phyloP scores from a whole-genome alignment of 108 stramenopile genomes.

The Epipyxis sp. region DNA sequence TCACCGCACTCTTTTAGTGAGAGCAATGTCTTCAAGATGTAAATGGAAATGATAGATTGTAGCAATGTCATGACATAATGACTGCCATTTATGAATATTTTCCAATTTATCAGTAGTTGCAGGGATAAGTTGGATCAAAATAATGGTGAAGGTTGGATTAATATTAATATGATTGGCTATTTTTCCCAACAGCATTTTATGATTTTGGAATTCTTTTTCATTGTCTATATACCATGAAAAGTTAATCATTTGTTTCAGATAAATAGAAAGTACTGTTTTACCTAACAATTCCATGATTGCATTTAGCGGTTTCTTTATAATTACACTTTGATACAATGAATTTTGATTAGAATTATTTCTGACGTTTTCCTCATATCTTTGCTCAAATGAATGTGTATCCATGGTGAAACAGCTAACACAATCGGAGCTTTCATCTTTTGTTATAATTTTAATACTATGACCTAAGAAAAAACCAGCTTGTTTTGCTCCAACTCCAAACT shows the following conservation, averaged over 20 bases:
- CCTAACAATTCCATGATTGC: too few species aligned
- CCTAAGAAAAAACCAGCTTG: conserved; percentile 48
- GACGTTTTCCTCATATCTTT: too few species aligned
- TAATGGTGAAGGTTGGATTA: neutral
- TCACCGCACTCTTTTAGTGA: too few species aligned
- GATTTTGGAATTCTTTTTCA: neutral
- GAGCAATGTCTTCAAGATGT: too few species aligned
- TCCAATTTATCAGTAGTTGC: neutral
- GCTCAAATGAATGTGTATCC: conserved; percentile 28
- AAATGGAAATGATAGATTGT: conserved; percentile 23
- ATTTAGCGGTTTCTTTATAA: too few species aligned
- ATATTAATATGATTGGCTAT: neutral
- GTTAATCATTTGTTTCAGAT: neutral
- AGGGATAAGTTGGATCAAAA: neutral
- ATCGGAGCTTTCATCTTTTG: conserved; percentile 22
- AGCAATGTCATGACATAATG: neutral
- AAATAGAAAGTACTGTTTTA: too few species aligned
- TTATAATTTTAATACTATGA: conserved; percentile 35
- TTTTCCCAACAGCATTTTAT: neutral
- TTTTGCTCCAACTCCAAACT: conserved; percentile 49
- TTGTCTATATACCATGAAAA: neutral
- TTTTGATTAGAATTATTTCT: too few species aligned
- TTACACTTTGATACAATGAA: conserved; percentile 37
- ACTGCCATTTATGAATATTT: neutral
- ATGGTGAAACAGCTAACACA: conserved; percentile 41